phyloP scores from a whole-genome alignment of 805 yeast species.

The Ogataea paraovalis region DNA sequence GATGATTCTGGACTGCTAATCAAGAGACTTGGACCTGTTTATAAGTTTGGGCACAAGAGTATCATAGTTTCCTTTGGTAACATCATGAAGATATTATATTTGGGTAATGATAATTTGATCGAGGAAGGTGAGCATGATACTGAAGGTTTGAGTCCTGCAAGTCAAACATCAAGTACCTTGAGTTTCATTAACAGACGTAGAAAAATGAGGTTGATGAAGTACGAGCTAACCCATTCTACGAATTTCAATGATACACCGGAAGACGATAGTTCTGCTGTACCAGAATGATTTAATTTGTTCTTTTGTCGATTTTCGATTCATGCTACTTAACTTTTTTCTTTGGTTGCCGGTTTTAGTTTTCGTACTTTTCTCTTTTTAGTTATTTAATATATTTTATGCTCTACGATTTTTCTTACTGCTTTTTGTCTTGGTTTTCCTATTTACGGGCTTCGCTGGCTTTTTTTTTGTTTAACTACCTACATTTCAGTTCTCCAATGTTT shows the following conservation, averaged over 20 bases:
- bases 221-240: constrained; percentile 35
- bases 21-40: constrained; percentile 56
- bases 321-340: not conserved
- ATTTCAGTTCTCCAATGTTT: not conserved
- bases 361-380: not conserved
- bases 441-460: not conserved
- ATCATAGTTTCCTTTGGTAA: constrained; percentile 74
- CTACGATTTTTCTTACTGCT: not conserved
- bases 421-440: not conserved
- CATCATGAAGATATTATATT: constrained; percentile 62
- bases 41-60: constrained; percentile 73
- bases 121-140: constrained; percentile 52
- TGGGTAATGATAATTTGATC: constrained; percentile 71
- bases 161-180: constrained; percentile 26
- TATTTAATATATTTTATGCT: not conserved
- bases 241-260: constrained; percentile 27
- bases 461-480: not conserved
- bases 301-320: not conserved
- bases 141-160: constrained; percentile 32
- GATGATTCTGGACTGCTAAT: constrained; percentile 44
- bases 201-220: constrained; percentile 31
- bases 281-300: not conserved
- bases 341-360: not conserved
- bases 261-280: not conserved
- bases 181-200: constrained; percentile 35